Conservation (phyloP, 768 basidiomycete genomes). For the Phlebiopsis gigantea region DNA sequence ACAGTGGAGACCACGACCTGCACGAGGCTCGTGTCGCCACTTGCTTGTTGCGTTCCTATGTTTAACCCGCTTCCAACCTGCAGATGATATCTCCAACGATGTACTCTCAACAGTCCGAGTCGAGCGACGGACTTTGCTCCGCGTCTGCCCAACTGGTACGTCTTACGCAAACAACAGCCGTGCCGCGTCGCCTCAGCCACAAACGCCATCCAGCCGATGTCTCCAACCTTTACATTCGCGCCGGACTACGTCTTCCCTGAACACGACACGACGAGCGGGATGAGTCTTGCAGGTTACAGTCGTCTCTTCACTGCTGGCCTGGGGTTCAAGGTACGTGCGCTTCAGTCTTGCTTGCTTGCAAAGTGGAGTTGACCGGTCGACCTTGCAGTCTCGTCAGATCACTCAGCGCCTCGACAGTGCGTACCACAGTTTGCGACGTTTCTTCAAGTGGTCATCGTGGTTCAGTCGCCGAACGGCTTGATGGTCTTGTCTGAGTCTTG, state of each 20-base stretch:
- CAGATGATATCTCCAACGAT: not conserved
- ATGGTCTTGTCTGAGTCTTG: not conserved
- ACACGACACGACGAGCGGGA: not conserved
- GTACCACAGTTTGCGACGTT: not conserved
- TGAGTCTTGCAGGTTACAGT: slow-evolving; percentile 8
- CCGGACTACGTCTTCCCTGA: slow-evolving; percentile 5
- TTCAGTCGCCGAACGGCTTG: not conserved
- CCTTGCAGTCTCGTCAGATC: slow-evolving; percentile 7
- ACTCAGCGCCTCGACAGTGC: slow-evolving; percentile 1
- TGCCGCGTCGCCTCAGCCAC: not conserved
- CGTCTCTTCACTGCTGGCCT: slow-evolving; percentile 6
- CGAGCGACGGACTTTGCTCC: not conserved
- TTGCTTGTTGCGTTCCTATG: not conserved
- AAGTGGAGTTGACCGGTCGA: not conserved
- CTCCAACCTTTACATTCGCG: slow-evolving; percentile 1
- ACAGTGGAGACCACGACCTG: not conserved
- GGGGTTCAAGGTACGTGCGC: slow-evolving; percentile 2
- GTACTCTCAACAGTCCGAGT: not conserved
- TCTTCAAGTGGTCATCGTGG: not conserved
- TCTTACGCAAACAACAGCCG: not conserved
- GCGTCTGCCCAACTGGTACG: not conserved
- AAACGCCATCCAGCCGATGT: not conserved
- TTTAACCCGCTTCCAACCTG: not conserved
- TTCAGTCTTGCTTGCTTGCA: not conserved
- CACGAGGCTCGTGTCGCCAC: not conserved